Evolutionary conservation across 2,329 filamentous ascomycete genomes (phyloP).

Genomic region (Neonectria hederae): DNA sequence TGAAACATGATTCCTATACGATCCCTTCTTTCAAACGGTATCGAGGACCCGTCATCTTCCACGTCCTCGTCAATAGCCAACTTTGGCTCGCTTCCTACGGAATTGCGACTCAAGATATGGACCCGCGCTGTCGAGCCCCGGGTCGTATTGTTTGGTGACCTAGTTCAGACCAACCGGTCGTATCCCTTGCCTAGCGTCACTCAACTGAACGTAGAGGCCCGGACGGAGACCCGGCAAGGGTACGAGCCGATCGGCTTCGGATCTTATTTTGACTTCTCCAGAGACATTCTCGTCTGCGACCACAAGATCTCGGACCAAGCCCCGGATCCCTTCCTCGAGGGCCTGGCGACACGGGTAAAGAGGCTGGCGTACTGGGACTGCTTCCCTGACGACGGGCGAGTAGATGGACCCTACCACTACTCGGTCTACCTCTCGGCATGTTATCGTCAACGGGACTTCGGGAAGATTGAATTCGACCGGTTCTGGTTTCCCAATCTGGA

Average conservation of each 20-base stretch:
- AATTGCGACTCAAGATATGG: conserved; percentile 52
- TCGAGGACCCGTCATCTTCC: conserved; percentile 16
- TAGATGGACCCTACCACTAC: conserved; percentile 47
- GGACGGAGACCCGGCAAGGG: conserved; percentile 46
- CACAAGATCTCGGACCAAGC: conserved; percentile 48
- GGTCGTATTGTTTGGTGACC: conserved; percentile 48
- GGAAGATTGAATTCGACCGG: conserved; percentile 49
- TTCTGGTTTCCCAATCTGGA: conserved; percentile 52
- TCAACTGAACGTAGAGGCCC: conserved; percentile 49
- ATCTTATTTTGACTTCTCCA: conserved; percentile 49
- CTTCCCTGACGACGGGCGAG: conserved; percentile 50
- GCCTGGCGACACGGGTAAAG: conserved; percentile 46
- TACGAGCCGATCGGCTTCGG: conserved; percentile 49
- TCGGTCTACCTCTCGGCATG: conserved; percentile 48
- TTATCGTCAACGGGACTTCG: conserved; percentile 44
- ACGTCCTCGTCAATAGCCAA: conserved; percentile 25
- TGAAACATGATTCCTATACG: conserved; percentile 28
- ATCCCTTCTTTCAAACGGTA: conserved; percentile 11
- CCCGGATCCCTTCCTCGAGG: conserved; percentile 45
- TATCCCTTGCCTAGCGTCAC: conserved; percentile 50
- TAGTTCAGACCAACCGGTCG: conserved; percentile 43
- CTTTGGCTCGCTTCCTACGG: conserved; percentile 47
- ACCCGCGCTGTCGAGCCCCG: conserved; percentile 49
- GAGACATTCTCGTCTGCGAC: conserved; percentile 52
- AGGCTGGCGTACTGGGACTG: conserved; percentile 53